Percentiles rank a stretch among this genome's conserved stretches.
These are phyloP conservation scores for Colletotrichum incanum DNA, from an alignment of 2,329 filamentous ascomycete genomes.

Conservation along the genomic window DNA sequence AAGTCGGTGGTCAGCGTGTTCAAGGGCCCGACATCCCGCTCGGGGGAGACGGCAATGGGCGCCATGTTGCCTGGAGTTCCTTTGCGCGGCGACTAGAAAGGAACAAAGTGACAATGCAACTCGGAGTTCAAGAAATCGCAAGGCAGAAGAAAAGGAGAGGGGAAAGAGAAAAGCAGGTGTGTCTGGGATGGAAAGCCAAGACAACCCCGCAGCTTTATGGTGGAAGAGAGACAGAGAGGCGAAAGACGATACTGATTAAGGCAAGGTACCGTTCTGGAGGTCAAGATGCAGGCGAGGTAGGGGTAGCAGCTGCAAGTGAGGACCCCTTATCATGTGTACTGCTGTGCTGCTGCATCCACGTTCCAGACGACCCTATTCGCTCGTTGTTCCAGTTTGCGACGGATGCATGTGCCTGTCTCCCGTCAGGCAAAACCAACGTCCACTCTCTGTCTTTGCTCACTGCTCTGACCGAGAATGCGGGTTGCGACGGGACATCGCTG, in stretches of 20 bases:
- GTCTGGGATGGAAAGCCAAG: not conserved
- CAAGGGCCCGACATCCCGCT: conserved; percentile 54
- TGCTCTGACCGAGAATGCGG: not conserved
- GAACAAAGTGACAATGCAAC: not conserved
- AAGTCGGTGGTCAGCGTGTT: conserved; percentile 80
- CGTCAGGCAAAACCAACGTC: conserved; percentile 13
- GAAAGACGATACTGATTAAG: conserved; percentile 28
- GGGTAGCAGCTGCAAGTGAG: not conserved
- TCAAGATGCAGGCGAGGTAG: not conserved
- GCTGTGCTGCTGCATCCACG: not conserved
- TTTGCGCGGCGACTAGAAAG: not conserved
- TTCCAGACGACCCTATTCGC: conserved; percentile 17
- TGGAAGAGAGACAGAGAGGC: not conserved
- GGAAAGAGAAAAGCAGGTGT: not conserved
- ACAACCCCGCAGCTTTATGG: conserved; percentile 38
- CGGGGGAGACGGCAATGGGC: conserved; percentile 68
- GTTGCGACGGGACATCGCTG: conserved; percentile 1
- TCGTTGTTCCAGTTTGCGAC: not conserved
- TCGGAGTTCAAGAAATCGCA: not conserved
- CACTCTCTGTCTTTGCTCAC: not conserved
- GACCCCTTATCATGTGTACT: conserved; percentile 10
- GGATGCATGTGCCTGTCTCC: not conserved
- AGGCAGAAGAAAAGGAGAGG: not conserved
- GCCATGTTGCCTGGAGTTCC: conserved; percentile 61
- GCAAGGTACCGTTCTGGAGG: conserved; percentile 1